phyloP scores from a whole-genome alignment of 1,284 basidiomycete genomes.

The Erythrobasidium hasegawianum region DNA sequence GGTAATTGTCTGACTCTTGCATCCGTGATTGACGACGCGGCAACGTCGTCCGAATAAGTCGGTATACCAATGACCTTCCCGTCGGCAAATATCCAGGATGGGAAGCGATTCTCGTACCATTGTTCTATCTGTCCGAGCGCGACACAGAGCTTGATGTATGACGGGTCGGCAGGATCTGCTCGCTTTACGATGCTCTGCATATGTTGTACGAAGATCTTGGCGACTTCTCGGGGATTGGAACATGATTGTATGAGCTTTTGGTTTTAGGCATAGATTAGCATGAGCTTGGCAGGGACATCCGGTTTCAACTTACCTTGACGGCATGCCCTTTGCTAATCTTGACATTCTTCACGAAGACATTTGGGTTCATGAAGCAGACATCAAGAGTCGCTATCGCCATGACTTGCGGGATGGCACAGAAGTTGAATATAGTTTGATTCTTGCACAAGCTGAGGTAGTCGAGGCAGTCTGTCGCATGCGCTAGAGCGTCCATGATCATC shows the following conservation, averaged over 20 bases:
- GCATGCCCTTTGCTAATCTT: constrained; percentile 94
- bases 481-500: constrained; percentile 85
- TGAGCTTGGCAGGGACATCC: too few relatives aligned
- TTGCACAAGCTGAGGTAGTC: constrained; percentile 85
- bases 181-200: constrained; percentile 77
- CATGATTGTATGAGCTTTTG: constrained; percentile 79
- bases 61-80: constrained; percentile 21
- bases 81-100: constrained; percentile 38
- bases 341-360: constrained; percentile 84
- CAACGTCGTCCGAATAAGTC: constrained; percentile 20
- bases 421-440: constrained; percentile 93
- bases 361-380: constrained; percentile 86
- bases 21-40: constrained; percentile 17
- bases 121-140: constrained; percentile 83
- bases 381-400: constrained; percentile 96
- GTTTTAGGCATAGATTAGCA: too few relatives aligned
- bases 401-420: constrained; percentile 88
- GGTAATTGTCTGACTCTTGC: constrained; percentile 29
- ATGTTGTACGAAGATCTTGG: constrained; percentile 80
- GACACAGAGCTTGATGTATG: constrained; percentile 73
- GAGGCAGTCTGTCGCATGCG: constrained; percentile 77
- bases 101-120: constrained; percentile 66
- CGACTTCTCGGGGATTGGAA: constrained; percentile 87
- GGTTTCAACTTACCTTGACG: constrained; percentile 68
- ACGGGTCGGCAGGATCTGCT: constrained; percentile 75